Conservation (phyloP, 306 rosid species). For the Calophaca sinica region DNA sequence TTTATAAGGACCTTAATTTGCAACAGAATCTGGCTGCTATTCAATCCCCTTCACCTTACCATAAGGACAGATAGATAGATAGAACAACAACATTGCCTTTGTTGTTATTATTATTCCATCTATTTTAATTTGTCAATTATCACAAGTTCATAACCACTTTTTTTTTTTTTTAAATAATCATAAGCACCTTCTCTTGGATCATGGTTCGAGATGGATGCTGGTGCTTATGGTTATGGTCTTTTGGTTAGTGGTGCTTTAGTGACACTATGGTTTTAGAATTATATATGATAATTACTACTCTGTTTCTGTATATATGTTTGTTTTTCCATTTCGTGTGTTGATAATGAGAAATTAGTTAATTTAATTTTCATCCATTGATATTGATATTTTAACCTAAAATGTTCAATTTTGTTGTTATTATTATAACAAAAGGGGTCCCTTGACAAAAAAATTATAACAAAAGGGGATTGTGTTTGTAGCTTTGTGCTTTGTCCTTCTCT, state of each 20-base stretch:
- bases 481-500: background rate
- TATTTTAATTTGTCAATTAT: background rate
- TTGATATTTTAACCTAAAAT: no score
- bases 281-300: background rate
- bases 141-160: background rate
- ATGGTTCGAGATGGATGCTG: conserved; percentile 15
- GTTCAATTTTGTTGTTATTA: no score
- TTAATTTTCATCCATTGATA: no score
- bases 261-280: background rate
- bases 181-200: background rate
- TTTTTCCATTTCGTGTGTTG: background rate
- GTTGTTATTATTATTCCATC: background rate
- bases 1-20: conserved; percentile 66
- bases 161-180: background rate
- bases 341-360: background rate
- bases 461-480: background rate
- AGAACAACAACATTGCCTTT: no score
- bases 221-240: background rate
- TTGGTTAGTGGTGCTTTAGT: background rate
- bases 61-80: background rate
- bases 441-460: no score
- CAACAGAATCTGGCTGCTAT: conserved; percentile 54
- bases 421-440: no score
- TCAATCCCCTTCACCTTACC: conserved; percentile 81
- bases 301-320: background rate